Conservation (phyloP, 495 filamentous ascomycete species). For the Cudoniella acicularis region DNA sequence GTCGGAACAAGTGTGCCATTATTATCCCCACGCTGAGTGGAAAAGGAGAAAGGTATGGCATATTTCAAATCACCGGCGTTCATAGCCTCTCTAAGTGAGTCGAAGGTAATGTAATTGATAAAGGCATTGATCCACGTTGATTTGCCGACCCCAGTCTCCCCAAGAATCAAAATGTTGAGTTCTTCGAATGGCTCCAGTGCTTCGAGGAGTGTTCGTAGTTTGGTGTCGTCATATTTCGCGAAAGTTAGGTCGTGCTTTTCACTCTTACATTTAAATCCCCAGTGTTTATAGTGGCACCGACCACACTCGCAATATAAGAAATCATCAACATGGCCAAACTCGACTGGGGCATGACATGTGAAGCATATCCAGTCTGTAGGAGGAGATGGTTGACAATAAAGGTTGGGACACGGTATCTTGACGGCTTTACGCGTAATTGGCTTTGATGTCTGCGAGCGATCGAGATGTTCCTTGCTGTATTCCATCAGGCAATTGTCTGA, state of each 20-base stretch:
- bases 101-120: conserved; percentile 36
- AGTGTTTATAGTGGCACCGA: conserved; percentile 8
- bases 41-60: conserved; percentile 37
- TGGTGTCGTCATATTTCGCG: neutral
- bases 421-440: conserved; percentile 25
- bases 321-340: conserved; percentile 29
- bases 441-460: neutral
- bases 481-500: conserved; percentile 17
- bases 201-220: neutral
- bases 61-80: conserved; percentile 22
- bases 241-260: conserved; percentile 13
- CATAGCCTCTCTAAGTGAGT: conserved; percentile 31
- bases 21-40: conserved; percentile 26
- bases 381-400: conserved; percentile 12
- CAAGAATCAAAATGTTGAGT: conserved; percentile 42
- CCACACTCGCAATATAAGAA: conserved; percentile 38
- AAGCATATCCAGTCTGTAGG: conserved; percentile 29
- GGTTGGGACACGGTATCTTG: conserved; percentile 29
- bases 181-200: conserved; percentile 20
- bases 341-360: conserved; percentile 20
- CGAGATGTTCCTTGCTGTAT: conserved; percentile 9
- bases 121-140: conserved; percentile 45
- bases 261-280: conserved; percentile 29
- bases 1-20: conserved; percentile 12
- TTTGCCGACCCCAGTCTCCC: conserved; percentile 41